Evolutionary conservation across 2,329 filamentous ascomycete genomes (phyloP), one percentile per base, ranked within the genome.

Genomic region (Ramichloridium luteum): DNA sequence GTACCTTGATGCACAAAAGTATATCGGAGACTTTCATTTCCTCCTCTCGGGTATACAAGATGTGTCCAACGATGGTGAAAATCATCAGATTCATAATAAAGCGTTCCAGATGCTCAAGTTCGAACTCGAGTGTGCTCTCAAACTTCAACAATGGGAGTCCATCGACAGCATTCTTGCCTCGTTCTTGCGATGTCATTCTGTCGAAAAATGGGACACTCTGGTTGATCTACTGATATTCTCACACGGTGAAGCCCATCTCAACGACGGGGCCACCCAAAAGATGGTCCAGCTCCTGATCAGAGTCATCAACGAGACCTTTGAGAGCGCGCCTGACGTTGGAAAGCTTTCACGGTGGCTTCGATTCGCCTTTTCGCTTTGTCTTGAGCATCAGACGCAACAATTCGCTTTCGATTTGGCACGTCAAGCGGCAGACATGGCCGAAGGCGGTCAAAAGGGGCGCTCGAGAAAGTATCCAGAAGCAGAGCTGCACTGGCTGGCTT

Each of bases 401-500:
- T 42, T 51, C 27, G 39, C 39, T 2, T 32, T 50, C 12, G 45
- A 48, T 34, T 62, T 84, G 3, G 57, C 84, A 5, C 67, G 74
- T n/a, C 74, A 84, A 47, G 70, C 74, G 1, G 62, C 65, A 2
- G 52, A 53, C 2, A 62, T 77, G 32, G 69, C 70, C 5, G 61
- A 60, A 2, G 39, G 39, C 28, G 45, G 44, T 3, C 35, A 36
- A 6, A 30, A 43, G 9, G 37, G 38, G 17, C 8, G 20, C 8
- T n/a, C 8, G 8, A n/a, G n/a, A 8, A 38, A 40, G 13, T 82
- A 82, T 48, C 80, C 81, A 0, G 46, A 59, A 1, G 65, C 70
- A 3, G 82, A 90, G 48, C 57, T 86, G 1, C 76, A 84, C 46
- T 90, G 80, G 77, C 67, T 90, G n/a, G 72, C 74, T 0, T 70